phyloP scores from a whole-genome alignment of 345 rosid species.

The Dipteronia dyeriana region DNA sequence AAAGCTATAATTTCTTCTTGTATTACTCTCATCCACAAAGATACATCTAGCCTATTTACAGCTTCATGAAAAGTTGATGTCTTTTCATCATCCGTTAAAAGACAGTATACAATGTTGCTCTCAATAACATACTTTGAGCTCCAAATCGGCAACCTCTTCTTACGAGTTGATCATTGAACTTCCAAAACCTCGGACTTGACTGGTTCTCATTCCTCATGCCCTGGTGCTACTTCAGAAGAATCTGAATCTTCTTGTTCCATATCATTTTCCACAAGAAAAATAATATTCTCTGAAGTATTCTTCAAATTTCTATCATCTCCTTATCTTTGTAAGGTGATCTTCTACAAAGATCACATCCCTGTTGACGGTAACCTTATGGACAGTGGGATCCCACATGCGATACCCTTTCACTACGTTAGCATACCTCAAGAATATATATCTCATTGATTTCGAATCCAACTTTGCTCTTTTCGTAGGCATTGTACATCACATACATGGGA shows the following conservation, averaged over 20 bases:
- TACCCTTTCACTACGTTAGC: background rate
- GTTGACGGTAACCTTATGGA: no score
- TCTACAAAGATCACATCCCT: no score
- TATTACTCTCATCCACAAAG: conserved; percentile 9
- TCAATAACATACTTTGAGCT: background rate
- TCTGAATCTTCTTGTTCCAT: background rate
- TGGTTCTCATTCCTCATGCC: background rate
- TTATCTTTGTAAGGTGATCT: no score
- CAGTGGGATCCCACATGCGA: no score
- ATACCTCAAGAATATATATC: background rate
- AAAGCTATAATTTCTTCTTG: background rate
- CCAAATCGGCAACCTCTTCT: background rate
- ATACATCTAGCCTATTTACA: no score
- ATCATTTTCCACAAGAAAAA: background rate
- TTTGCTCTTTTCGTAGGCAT: no score
- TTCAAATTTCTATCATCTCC: background rate
- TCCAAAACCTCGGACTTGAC: background rate
- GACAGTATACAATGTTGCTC: conserved; percentile 4
- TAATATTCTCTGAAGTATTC: background rate
- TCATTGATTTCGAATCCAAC: no score
- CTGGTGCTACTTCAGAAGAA: background rate
- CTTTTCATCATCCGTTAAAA: background rate
- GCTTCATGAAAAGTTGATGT: background rate
- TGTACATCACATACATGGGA: no score
- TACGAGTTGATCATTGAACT: background rate